Evolutionary conservation across 1,284 basidiomycete species (phyloP), one percentile per base, ranked within the genome.

Genomic region (Cryptococcus sp.): DNA sequence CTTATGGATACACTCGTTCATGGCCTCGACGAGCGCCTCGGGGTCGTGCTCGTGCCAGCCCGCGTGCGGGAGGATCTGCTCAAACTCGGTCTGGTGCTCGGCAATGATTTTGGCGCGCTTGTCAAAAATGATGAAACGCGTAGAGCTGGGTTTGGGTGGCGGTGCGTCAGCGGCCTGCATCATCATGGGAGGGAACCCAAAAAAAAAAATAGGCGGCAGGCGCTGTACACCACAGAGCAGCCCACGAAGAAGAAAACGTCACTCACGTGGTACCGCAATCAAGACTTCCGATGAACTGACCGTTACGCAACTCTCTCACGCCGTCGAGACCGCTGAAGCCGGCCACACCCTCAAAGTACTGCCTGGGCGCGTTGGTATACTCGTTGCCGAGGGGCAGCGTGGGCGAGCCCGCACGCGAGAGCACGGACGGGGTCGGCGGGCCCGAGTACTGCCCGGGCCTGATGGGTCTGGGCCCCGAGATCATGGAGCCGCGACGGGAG

Each of bases 11-110:
- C 91, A 94, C 55, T 81, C 79, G 53, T 91, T 84, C 62, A 90
- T 87, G 57, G 86, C 83, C 56, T 84, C 79, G 64, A 89, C 84
- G 67, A 98, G 89, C 72, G 94, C 91, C 48, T 83, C 80, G 1
- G 91, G 85, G 71, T 96, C 88, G 76, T 98, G 96, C 65, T 95
- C 93, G 75, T 98, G 95, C 95, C 95, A 98, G 13, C 91, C 89
- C 6, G 91, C 89, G 69, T 90, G 80, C 2, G 89, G 89, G 70
- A 91, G 91, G 74, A 94, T 91, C 72, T 95, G 92, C 48, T 89
- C 85, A 71, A 94, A 95, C 75, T 96, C 92, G 20, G 86, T 81
- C 76, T 96, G 93, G 71, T 90, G 85, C 72, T 89, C 85, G 2
- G 89, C 88, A 58, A 96, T 79, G 64, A 97, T 89, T 68, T 92